A percentile compares a stretch with the other conserved stretches of the same genome.
These are phyloP conservation scores for Vaccinium myrtillus DNA, from an alignment of 148 eudicot genomes.

Conservation along the genomic window DNA sequence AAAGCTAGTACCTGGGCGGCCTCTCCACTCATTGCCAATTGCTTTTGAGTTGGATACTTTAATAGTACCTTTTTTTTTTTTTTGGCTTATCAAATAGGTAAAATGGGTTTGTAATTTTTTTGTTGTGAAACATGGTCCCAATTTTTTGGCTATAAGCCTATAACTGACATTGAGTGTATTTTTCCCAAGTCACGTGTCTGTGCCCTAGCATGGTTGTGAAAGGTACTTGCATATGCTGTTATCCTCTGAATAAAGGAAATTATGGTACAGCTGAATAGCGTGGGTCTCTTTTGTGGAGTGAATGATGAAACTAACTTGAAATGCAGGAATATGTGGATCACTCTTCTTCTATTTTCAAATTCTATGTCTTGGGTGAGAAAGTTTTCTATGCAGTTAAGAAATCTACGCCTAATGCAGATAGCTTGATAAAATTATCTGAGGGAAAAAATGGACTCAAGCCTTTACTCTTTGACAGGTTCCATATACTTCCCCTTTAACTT, in stretches of 20 bases:
- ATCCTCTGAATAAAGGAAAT: background rate
- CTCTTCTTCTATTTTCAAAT: conserved; percentile 73
- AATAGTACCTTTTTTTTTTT: background rate
- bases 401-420: conserved; percentile 69
- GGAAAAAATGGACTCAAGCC: conserved; percentile 52
- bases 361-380: conserved; percentile 75
- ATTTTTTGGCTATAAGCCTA: background rate
- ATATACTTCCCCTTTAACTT: background rate
- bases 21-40: no score
- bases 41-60: no score
- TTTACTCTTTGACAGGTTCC: conserved; percentile 79
- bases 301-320: conserved; percentile 17
- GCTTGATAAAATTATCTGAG: conserved; percentile 48
- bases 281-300: conserved; percentile 14
- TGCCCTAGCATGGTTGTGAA: background rate
- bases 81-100: background rate
- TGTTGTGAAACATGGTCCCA: background rate
- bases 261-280: background rate
- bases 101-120: background rate
- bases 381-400: conserved; percentile 76
- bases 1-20: no score
- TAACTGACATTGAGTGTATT: background rate
- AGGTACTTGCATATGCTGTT: background rate
- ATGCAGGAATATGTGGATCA: conserved; percentile 94
- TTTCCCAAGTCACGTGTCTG: background rate